Base-by-base conservation (phyloP, 495 filamentous ascomycete genomes). In the Lasiosphaeria miniovina region DNA sequence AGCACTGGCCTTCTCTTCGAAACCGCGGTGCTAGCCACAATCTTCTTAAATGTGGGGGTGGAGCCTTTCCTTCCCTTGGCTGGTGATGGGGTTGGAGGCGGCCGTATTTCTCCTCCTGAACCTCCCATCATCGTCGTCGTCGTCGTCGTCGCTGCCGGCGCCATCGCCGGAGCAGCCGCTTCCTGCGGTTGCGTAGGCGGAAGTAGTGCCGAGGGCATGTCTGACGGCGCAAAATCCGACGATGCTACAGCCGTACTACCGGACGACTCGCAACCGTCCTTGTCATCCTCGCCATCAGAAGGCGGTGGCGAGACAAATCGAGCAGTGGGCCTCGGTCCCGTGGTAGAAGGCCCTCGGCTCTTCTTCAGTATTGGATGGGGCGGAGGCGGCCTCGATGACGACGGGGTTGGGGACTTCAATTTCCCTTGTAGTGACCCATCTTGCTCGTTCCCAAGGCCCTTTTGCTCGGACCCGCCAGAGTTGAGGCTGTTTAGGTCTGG, bases 331-430 rank as follows among this genome's bases (percentile, higher is more conserved):
- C 76, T 71, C 7, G 76, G 74, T 48, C 77, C 77, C n/a, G 74
- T 76, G 45, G 64, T 64, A 40, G 79, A 82, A 55, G 80, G 78
- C 8, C 75, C 78, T 58, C 81, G 77, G 48, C 71, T 71, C 66
- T 82, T 82, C 65, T 84, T 84, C 57, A 82, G 63, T 49, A 82
- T 82, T 0, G 80, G 75, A 66, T 76, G 81, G 7, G 73, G 65
- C 38, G 76, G 75, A 14, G 68, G 61, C n/a, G 67, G 64, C 41
- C 58, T 63, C 3, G 70, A 66, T 3, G 70, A 65, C 5, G 69
- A 74, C 10, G 73, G 64, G 9, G 71, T 65, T 8, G 60, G 61
- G 33, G 61, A 53, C 52, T 71, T 75, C 36, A 15, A 7, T 4
- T 9, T 6, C 32, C 36, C 36, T 53, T 9, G 9, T 9, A 46